Evolutionary conservation across 139 green algal genomes (phyloP), one percentile per base, ranked within the genome.

Genomic region (Picochlorum sp.): DNA sequence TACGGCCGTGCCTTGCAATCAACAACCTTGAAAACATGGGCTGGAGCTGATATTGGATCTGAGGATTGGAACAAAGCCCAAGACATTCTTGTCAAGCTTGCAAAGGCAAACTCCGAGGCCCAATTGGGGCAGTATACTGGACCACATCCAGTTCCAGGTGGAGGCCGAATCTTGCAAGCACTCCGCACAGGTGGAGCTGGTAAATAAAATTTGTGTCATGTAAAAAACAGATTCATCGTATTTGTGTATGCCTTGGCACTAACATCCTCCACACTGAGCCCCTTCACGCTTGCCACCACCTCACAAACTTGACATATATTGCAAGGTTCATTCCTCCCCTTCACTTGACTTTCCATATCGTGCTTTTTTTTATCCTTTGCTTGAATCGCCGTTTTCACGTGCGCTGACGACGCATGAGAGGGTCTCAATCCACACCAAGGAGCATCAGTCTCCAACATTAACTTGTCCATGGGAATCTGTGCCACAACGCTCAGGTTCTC

Each of bases 361-460:
- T 91, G 66, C 63, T 92, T 96, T 69, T 94, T 92, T 45, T 82
- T 80, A 60, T 92, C 85, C 45, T 83, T 85, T 31, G 83, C 73
- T 52, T 69, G 52, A 16, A 28, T 49, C 7, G 8, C 60, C 10
- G 72, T 79, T 10, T 45, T 45, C 16, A 89, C 69, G 49, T 83
- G 57, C n/a, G 31, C n/a, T 47, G 50, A 55, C 38, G 70, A 63
- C 30, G 78, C 76, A 50, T 88, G 81, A 20, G 71, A 74, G 0
- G 64, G 65, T 63, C 81, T 72, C 30, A 88, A 79, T 16, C 89
- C 84, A 60, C 87, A 96, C 76, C 90, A 96, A 1, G 89, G 89
- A 45, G 73, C 79, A 74, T 96, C 89, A 16, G 89, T 96, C 63
- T 96, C 89, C 0, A 96, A 38, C 69, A 95, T 76, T n/a, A 96